Evolutionary conservation across 1,284 basidiomycete genomes (phyloP).

Genomic region (Peniophora sp.): DNA sequence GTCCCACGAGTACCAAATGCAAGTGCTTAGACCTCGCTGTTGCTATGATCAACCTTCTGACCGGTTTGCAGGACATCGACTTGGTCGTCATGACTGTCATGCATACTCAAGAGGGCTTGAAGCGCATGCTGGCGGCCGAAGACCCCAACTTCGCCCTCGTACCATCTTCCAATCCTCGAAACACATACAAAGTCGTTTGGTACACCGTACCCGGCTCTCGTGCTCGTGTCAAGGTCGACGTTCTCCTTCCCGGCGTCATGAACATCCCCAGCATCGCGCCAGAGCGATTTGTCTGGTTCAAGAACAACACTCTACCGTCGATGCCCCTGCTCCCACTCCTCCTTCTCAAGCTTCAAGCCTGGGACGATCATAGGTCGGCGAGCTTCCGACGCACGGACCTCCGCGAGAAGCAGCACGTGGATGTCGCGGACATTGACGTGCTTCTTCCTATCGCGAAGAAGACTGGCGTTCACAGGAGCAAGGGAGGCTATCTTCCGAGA

Average conservation of each 20-base stretch:
- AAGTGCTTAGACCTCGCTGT: not conserved
- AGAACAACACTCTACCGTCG: constrained; percentile 26
- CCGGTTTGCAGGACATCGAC: constrained; percentile 38
- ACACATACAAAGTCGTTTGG: constrained; percentile 39
- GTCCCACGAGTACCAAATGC: constrained; percentile 14
- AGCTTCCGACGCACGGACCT: constrained; percentile 18
- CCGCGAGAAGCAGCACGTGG: constrained; percentile 29
- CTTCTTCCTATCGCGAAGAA: constrained; percentile 27
- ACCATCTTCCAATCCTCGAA: constrained; percentile 27
- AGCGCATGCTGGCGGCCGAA: constrained; percentile 25
- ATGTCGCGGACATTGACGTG: constrained; percentile 34
- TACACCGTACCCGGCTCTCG: constrained; percentile 21
- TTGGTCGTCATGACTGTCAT: constrained; percentile 32
- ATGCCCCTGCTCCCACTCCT: constrained; percentile 37
- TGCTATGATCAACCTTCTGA: too few relatives aligned
- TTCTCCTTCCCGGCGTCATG: constrained; percentile 37
- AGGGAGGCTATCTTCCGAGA: not conserved
- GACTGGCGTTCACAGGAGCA: constrained; percentile 2
- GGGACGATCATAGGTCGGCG: constrained; percentile 36
- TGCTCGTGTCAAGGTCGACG: constrained; percentile 35
- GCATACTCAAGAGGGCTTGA: constrained; percentile 31
- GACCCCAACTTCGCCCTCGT: constrained; percentile 33
- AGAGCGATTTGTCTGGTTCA: constrained; percentile 16
- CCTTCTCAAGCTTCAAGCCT: constrained; percentile 42
- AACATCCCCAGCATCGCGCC: constrained; percentile 32